Percentiles rank a stretch among this genome's conserved stretches.
phyloP scores from a whole-genome alignment of 805 yeast genomes.

The Brettanomyces bruxellensis region DNA sequence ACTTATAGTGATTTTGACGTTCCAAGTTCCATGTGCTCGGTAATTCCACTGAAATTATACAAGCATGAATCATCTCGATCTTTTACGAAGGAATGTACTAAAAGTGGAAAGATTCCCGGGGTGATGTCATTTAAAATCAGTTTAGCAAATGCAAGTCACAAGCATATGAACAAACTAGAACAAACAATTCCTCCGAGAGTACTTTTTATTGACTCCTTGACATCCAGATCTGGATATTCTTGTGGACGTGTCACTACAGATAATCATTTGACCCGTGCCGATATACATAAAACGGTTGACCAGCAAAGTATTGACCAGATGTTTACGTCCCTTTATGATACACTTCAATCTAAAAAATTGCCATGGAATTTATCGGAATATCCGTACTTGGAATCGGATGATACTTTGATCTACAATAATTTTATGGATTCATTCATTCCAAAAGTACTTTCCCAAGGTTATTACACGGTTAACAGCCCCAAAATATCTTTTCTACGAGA shows the following conservation, averaged over 20 bases:
- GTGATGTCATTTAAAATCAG: background rate
- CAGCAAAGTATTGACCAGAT: conserved; percentile 15
- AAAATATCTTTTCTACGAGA: conserved; percentile 17
- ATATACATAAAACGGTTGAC: conserved; percentile 2
- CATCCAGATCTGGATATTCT: too few relatives aligned
- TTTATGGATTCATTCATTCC: background rate
- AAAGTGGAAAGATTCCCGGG: conserved; percentile 8
- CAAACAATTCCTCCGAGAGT: too few relatives aligned
- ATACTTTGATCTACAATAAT: background rate
- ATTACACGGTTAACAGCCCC: too few relatives aligned
- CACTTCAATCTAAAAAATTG: background rate
- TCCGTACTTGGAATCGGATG: background rate
- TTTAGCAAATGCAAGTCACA: background rate
- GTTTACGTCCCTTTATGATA: conserved; percentile 16
- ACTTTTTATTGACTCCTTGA: too few relatives aligned
- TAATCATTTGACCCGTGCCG: too few relatives aligned
- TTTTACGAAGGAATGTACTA: background rate
- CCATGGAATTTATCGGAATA: background rate
- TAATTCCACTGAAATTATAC: conserved; percentile 17
- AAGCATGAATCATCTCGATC: conserved; percentile 10
- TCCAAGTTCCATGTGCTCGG: conserved; percentile 20
- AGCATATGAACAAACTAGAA: too few relatives aligned
- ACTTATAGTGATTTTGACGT: conserved; percentile 9
- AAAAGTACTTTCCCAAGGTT: background rate
- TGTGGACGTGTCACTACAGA: too few relatives aligned